Conservation (phyloP, 345 rosid genomes). For the Melastoma malabathricum region DNA sequence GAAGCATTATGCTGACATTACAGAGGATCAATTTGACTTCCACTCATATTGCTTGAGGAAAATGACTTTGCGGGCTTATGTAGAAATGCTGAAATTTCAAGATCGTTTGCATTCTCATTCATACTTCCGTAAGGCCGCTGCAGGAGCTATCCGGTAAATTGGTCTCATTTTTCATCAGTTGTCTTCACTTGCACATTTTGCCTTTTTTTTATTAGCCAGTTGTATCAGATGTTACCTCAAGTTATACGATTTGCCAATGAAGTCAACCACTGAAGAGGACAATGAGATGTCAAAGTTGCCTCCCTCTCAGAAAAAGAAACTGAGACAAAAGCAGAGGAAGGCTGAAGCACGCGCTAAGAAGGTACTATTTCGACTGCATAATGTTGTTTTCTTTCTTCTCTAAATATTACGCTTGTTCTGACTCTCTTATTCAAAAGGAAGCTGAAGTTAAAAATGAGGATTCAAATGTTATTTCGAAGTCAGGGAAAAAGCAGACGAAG, state of each 20-base stretch:
- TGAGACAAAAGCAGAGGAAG: constrained; percentile 80
- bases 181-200: constrained; percentile 1
- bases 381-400: constrained; percentile 1
- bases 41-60: constrained; percentile 98
- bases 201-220: constrained; percentile 6
- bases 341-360: constrained; percentile 98
- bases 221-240: constrained; percentile 72
- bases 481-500: constrained; percentile 77
- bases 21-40: constrained; percentile 97
- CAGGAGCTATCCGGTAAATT: constrained; percentile 78
- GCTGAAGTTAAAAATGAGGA: constrained; percentile 85
- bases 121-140: constrained; percentile 93
- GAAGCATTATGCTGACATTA: constrained; percentile 96
- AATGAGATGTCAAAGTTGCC: constrained; percentile 63
- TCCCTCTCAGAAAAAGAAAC: constrained; percentile 88
- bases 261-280: constrained; percentile 64
- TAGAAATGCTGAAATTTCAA: constrained; percentile 97
- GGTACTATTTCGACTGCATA: constrained; percentile 23
- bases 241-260: constrained; percentile 73
- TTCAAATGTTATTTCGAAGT: constrained; percentile 57
- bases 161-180: constrained; percentile 4
- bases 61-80: constrained; percentile 93
- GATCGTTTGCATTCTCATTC: constrained; percentile 85
- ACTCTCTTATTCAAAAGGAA: constrained; percentile 37
- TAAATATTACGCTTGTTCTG: constrained; percentile 11